A percentile compares a stretch with the other conserved stretches of the same genome.
Conservation (phyloP, 2,329 filamentous ascomycete genomes). For the Coniochaeta sp. region DNA sequence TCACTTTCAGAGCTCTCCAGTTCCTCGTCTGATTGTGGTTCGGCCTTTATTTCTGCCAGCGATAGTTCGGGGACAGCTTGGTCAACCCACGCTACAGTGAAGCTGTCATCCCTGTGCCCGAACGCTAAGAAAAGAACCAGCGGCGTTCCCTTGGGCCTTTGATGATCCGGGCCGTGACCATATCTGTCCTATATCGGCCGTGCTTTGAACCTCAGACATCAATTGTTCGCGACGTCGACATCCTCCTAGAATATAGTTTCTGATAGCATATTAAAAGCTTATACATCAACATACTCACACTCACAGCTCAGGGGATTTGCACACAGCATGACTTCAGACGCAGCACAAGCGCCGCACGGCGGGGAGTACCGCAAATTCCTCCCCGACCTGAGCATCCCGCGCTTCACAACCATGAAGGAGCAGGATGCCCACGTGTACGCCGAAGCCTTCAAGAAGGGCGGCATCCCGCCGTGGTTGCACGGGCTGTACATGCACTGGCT, state of each 20-base stretch:
- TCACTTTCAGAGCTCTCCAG: neutral
- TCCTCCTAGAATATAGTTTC: no score
- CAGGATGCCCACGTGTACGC: constrained; percentile 60
- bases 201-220: no score
- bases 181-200: neutral
- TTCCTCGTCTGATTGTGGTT: neutral
- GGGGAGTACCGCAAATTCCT: constrained; percentile 23
- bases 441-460: constrained; percentile 48
- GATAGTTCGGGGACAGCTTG: neutral
- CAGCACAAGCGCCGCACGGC: neutral
- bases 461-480: constrained; percentile 61
- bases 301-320: neutral
- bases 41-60: neutral
- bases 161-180: neutral
- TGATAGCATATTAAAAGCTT: neutral
- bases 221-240: neutral
- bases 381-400: constrained; percentile 52
- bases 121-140: neutral
- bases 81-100: no score
- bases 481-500: constrained; percentile 53
- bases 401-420: constrained; percentile 56
- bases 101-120: neutral
- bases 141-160: neutral
- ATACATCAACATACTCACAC: neutral
- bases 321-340: neutral